Percentiles rank a stretch among this genome's conserved stretches.
phyloP scores from a whole-genome alignment of 2,329 filamentous ascomycete genomes.

The Aspergillus neotritici region DNA sequence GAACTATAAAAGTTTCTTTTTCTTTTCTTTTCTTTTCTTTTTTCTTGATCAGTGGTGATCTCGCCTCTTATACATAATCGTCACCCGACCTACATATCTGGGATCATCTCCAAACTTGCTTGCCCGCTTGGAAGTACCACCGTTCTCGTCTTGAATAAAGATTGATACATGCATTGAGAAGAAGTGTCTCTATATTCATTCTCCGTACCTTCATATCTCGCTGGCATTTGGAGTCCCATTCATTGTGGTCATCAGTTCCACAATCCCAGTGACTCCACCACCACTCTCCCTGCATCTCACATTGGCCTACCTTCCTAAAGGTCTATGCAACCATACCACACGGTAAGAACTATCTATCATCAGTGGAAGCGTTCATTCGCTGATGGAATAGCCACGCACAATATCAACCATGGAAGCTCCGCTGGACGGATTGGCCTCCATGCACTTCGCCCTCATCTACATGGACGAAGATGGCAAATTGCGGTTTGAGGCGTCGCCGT shows the following conservation, averaged over 20 bases:
- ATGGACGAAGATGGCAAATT: slow-evolving; percentile 27
- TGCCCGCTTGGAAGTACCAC: too few species aligned
- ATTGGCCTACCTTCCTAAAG: slow-evolving; percentile 13
- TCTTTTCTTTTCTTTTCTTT: not conserved
- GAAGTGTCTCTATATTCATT: too few species aligned
- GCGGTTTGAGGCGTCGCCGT: slow-evolving; percentile 26
- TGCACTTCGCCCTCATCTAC: slow-evolving; percentile 31
- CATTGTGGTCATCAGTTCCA: slow-evolving; percentile 1
- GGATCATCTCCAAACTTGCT: too few species aligned
- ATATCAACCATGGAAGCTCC: slow-evolving; percentile 20
- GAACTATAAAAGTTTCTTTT: slow-evolving; percentile 1
- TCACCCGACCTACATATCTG: too few species aligned
- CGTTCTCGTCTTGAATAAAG: too few species aligned
- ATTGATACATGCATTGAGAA: too few species aligned
- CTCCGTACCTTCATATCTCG: too few species aligned
- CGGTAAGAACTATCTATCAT: slow-evolving; percentile 12
- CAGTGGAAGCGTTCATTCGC: too few species aligned
- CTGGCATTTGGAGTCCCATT: too few species aligned
- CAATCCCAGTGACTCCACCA: too few species aligned
- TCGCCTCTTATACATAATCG: too few species aligned
- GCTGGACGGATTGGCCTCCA: slow-evolving; percentile 17
- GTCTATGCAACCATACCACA: slow-evolving; percentile 8
- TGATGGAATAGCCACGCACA: slow-evolving; percentile 11
- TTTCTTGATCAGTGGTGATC: not conserved
- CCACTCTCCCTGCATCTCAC: slow-evolving; percentile 10